Evolutionary conservation across 1,284 basidiomycete genomes (phyloP).

Genomic region (Ceraceosorus guamensis): DNA sequence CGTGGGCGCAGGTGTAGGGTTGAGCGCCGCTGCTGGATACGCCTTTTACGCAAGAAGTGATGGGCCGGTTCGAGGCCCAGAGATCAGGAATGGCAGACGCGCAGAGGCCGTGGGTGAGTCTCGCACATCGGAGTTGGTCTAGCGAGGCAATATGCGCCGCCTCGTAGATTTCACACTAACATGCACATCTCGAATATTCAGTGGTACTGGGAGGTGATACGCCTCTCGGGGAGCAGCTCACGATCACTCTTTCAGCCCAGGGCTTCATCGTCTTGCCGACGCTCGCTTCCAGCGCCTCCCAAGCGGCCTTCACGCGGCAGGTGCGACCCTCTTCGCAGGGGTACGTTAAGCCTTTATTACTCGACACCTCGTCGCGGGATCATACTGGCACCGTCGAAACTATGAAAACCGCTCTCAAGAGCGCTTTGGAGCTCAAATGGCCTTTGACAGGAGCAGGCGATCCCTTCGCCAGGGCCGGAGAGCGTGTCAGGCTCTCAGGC

Average conservation of each 20-base stretch:
- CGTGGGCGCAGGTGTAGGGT: constrained; percentile 16
- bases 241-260: constrained; percentile 26
- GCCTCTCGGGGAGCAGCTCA: constrained; percentile 35
- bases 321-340: constrained; percentile 37
- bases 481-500: constrained; percentile 32
- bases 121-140: too few species aligned
- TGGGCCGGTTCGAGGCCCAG: constrained; percentile 14
- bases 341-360: constrained; percentile 38
- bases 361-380: constrained; percentile 16
- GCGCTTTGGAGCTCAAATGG: constrained; percentile 35
- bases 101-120: constrained; percentile 28
- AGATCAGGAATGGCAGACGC: constrained; percentile 24
- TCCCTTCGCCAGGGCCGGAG: constrained; percentile 42
- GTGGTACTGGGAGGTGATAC: constrained; percentile 45
- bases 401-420: constrained; percentile 30
- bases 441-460: constrained; percentile 43
- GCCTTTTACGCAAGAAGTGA: constrained; percentile 12
- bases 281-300: constrained; percentile 22
- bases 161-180: neutral
- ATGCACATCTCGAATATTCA: neutral
- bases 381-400: constrained; percentile 17
- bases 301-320: constrained; percentile 30
- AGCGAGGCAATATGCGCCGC: neutral
- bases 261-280: constrained; percentile 43
- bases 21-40: constrained; percentile 18